These are phyloP conservation scores for Eucalyptus viminalis DNA, from an alignment of 345 rosid species.

Conservation along the genomic window DNA sequence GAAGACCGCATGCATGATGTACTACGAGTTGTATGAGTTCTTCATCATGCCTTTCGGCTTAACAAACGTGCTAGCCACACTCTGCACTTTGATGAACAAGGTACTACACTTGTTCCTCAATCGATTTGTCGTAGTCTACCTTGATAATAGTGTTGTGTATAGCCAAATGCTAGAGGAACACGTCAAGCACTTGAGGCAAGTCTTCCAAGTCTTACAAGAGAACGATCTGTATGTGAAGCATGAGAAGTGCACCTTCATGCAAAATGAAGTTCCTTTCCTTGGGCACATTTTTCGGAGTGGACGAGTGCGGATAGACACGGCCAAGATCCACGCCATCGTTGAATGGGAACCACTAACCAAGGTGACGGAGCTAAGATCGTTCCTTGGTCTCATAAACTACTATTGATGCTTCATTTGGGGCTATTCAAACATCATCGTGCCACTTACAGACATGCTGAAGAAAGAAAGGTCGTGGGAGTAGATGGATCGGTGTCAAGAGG, in stretches of 20 bases:
- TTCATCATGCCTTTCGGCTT: not conserved
- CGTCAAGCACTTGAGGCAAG: not conserved
- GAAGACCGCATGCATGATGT: not conserved
- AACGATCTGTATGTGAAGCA: rapidly evolving
- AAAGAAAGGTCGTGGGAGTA: too few relatives aligned
- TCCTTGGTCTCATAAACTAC: too few relatives aligned
- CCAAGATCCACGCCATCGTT: not conserved
- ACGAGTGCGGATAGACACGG: rapidly evolving
- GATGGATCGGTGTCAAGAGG: too few relatives aligned
- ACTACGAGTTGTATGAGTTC: not conserved
- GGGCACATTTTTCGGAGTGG: not conserved
- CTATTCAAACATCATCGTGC: too few relatives aligned
- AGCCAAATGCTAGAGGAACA: not conserved
- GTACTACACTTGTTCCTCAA: not conserved
- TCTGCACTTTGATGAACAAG: not conserved
- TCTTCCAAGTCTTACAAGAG: not conserved
- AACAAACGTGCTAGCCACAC: rapidly evolving
- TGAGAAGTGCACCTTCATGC: not conserved
- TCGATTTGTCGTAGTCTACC: not conserved
- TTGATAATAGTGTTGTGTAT: too few relatives aligned
- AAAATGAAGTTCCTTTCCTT: too few relatives aligned
- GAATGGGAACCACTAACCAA: not conserved
- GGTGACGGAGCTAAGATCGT: too few relatives aligned
- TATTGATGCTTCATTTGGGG: too few relatives aligned
- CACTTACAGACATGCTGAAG: too few relatives aligned